Percentiles rank a stretch among this genome's conserved stretches.
These are phyloP conservation scores for Phenoliferia sp. DNA, from an alignment of 1,284 basidiomycete species.

Conservation along the genomic window DNA sequence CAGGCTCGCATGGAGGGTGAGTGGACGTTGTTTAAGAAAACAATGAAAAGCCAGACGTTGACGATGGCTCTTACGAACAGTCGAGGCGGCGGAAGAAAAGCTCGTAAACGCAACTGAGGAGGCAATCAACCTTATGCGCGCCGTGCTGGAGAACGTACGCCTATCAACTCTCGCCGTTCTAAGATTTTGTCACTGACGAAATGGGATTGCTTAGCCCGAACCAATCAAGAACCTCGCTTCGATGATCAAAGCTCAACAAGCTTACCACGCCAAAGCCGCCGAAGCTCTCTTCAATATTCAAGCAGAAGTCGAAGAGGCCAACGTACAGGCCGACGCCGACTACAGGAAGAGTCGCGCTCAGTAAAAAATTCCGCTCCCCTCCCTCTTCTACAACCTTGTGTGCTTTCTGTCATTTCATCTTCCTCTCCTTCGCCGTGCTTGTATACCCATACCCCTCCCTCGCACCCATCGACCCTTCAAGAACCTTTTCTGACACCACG, in stretches of 20 bases:
- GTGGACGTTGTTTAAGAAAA: not conserved
- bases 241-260: conserved; percentile 82
- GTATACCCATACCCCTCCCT: no score
- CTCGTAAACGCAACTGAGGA: conserved; percentile 96
- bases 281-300: conserved; percentile 60
- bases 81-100: conserved; percentile 93
- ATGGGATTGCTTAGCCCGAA: conserved; percentile 70
- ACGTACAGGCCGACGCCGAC: conserved; percentile 81
- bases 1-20: conserved; percentile 57
- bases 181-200: conserved; percentile 42
- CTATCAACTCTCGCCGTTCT: not conserved
- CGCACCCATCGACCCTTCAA: no score
- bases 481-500: no score
- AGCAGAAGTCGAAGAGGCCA: conserved; percentile 83
- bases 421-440: not conserved
- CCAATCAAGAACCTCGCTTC: conserved; percentile 89
- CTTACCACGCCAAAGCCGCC: conserved; percentile 77
- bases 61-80: conserved; percentile 50
- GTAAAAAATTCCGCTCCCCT: not conserved
- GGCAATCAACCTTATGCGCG: conserved; percentile 96
- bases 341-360: conserved; percentile 58
- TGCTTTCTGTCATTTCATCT: not conserved
- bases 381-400: not conserved
- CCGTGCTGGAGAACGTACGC: conserved; percentile 75
- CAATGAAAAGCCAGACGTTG: conserved; percentile 39